phyloP scores from a whole-genome alignment of 2,329 filamentous ascomycete genomes.

The Fusarium redolens region DNA sequence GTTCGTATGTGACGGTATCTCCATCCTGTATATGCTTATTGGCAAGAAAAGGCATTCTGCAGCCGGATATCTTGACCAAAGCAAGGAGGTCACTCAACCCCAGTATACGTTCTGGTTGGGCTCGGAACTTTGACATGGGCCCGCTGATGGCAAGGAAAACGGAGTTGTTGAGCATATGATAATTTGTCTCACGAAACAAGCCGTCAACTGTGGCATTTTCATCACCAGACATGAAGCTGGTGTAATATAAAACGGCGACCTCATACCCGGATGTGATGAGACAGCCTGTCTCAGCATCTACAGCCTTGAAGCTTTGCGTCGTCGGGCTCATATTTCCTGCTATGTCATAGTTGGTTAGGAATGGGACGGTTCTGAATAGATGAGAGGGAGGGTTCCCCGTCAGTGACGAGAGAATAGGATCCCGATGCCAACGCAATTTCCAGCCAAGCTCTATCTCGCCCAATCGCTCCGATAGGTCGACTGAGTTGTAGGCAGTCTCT shows the following conservation, averaged over 20 bases:
- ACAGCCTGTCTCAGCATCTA: constrained; percentile 9
- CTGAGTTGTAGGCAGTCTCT: not conserved
- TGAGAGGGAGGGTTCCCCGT: not conserved
- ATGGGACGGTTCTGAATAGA: not conserved
- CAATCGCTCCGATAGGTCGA: not conserved
- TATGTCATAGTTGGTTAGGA: not conserved
- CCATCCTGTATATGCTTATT: not conserved
- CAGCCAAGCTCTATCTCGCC: not conserved
- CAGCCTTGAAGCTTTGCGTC: not conserved
- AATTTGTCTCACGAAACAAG: not conserved
- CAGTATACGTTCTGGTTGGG: not conserved
- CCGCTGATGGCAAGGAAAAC: constrained; percentile 6
- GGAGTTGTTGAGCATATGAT: not conserved
- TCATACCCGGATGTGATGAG: constrained; percentile 18
- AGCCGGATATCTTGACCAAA: constrained; percentile 1
- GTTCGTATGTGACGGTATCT: not conserved
- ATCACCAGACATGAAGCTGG: not conserved
- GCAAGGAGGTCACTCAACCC: not conserved
- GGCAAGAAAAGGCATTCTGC: constrained; percentile 2
- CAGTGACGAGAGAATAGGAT: not conserved
- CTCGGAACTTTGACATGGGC: not conserved
- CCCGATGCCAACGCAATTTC: not conserved
- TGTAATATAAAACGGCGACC: not conserved
- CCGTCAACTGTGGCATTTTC: not conserved
- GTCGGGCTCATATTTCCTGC: not conserved